Percentiles rank a stretch among this genome's conserved stretches.
These are phyloP conservation scores for Penicillium sp. DNA, from an alignment of 2,329 filamentous ascomycete species.

Conservation along the genomic window DNA sequence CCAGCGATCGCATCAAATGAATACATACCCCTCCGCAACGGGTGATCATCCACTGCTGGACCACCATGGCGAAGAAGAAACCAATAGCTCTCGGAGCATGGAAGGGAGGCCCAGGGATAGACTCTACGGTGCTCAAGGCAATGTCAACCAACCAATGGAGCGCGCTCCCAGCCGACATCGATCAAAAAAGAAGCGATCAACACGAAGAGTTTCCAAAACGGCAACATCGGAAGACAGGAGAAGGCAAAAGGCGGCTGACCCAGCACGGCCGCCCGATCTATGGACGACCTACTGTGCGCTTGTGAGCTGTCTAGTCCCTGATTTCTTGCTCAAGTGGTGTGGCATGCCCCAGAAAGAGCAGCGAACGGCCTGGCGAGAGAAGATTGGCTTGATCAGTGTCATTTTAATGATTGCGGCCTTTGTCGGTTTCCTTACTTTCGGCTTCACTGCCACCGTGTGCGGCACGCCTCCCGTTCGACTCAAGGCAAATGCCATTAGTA, in stretches of 20 bases:
- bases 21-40: constrained; percentile 80
- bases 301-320: constrained; percentile 90
- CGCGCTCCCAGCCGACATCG: constrained; percentile 36
- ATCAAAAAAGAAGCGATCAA: constrained; percentile 54
- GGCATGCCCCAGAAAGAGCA: constrained; percentile 80
- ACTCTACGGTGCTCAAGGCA: constrained; percentile 30
- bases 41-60: constrained; percentile 86
- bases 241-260: constrained; percentile 55
- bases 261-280: constrained; percentile 70
- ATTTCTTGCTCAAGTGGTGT: constrained; percentile 76
- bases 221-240: constrained; percentile 56
- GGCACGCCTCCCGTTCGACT: constrained; percentile 64
- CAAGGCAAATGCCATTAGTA: constrained; percentile 72
- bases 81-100: constrained; percentile 58
- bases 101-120: constrained; percentile 46
- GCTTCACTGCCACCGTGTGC: constrained; percentile 87
- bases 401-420: constrained; percentile 81
- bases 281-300: constrained; percentile 96
- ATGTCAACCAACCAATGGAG: constrained; percentile 41
- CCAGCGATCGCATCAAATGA: constrained; percentile 90
- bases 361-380: constrained; percentile 91
- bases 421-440: constrained; percentile 94
- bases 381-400: constrained; percentile 93
- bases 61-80: constrained; percentile 51
- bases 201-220: constrained; percentile 55